These are phyloP conservation scores for Metahyphopichia silvanorum DNA, from an alignment of 805 yeast species.

Conservation along the genomic window DNA sequence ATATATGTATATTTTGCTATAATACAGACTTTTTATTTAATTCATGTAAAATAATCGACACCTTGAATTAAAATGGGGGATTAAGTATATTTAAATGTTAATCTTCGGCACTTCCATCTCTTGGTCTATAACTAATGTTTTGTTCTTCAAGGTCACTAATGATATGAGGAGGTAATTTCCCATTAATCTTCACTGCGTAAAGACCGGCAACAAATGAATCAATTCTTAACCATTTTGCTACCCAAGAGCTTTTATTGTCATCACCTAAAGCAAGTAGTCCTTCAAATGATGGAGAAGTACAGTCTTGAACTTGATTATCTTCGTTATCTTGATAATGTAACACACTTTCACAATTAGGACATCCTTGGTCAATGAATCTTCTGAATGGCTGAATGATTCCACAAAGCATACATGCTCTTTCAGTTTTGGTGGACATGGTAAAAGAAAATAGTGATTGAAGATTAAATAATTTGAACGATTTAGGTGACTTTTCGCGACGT, in stretches of 20 bases:
- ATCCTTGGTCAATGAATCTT: slow-evolving; percentile 75
- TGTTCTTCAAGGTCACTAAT: slow-evolving; percentile 67
- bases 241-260: slow-evolving; percentile 82
- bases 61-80: too few species aligned
- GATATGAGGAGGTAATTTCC: slow-evolving; percentile 85
- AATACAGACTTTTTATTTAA: slow-evolving; percentile 1
- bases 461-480: too few species aligned
- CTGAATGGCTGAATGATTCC: slow-evolving; percentile 83
- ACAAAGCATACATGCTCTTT: slow-evolving; percentile 96
- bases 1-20: background rate
- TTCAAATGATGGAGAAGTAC: slow-evolving; percentile 95
- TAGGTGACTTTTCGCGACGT: too few species aligned
- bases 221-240: slow-evolving; percentile 91
- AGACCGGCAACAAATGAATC: slow-evolving; percentile 86
- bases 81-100: slow-evolving; percentile 11
- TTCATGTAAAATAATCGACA: too few species aligned
- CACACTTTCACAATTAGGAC: slow-evolving; percentile 94
- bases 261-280: slow-evolving; percentile 90
- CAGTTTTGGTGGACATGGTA: slow-evolving; percentile 57
- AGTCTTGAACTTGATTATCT: slow-evolving; percentile 79
- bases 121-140: slow-evolving; percentile 84
- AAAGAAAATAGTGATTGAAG: too few species aligned
- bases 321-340: slow-evolving; percentile 75
- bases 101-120: slow-evolving; percentile 86
- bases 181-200: slow-evolving; percentile 91